Conservation (phyloP, 805 yeast genomes). For the Metschnikowia gruessii region DNA sequence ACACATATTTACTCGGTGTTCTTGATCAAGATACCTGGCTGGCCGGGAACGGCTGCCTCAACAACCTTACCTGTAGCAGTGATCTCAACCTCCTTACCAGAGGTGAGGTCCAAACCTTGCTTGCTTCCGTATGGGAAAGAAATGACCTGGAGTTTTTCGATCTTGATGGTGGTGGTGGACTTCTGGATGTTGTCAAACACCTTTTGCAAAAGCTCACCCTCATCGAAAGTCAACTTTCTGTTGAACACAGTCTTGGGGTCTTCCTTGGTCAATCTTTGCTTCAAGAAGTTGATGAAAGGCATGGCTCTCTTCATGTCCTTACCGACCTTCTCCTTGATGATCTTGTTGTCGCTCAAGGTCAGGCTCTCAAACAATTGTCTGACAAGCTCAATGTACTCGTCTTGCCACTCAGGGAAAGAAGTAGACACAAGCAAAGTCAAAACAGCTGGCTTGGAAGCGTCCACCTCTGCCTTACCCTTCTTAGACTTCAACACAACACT, state of each 20-base stretch:
- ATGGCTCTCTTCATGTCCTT: slow-evolving; percentile 96
- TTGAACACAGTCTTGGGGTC: slow-evolving; percentile 78
- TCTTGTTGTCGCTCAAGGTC: slow-evolving; percentile 60
- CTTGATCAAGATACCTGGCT: slow-evolving; percentile 78
- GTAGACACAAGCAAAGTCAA: slow-evolving; percentile 71
- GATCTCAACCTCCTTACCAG: slow-evolving; percentile 69
- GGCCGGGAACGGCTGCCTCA: slow-evolving; percentile 88
- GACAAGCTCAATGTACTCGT: slow-evolving; percentile 60
- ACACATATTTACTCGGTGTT: slow-evolving; percentile 41
- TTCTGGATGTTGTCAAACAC: slow-evolving; percentile 56
- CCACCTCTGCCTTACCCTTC: slow-evolving; percentile 82
- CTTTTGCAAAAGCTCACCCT: slow-evolving; percentile 59
- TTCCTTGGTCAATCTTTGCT: slow-evolving; percentile 72
- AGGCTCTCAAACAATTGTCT: slow-evolving; percentile 68
- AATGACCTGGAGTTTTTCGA: slow-evolving; percentile 58
- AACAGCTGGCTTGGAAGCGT: slow-evolving; percentile 66
- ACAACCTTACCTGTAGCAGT: slow-evolving; percentile 63
- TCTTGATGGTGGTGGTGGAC: slow-evolving; percentile 56
- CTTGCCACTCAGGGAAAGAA: slow-evolving; percentile 75
- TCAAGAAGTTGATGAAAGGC: slow-evolving; percentile 90
- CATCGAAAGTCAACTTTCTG: slow-evolving; percentile 83
- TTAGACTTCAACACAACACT: slow-evolving; percentile 74
- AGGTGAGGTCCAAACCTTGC: slow-evolving; percentile 59
- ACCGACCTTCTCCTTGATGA: slow-evolving; percentile 63
- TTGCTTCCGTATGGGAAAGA: slow-evolving; percentile 61